phyloP scores from a whole-genome alignment of 176 grass and related monocot species.

The Zea mays region DNA sequence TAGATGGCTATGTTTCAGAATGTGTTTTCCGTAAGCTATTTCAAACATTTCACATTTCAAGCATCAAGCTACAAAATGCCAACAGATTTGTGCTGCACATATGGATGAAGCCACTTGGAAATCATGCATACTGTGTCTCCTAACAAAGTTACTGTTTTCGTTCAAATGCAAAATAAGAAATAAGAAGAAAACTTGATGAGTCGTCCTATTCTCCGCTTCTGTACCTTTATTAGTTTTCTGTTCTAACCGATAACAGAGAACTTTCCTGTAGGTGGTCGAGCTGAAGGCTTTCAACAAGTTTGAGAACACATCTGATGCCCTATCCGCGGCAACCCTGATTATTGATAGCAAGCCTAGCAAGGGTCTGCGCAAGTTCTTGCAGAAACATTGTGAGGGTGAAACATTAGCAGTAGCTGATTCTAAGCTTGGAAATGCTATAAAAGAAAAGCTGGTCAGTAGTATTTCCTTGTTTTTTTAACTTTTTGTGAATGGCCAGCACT shows the following conservation, averaged over 20 bases:
- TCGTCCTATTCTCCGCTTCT: not conserved
- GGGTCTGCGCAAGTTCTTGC: conserved; percentile 68
- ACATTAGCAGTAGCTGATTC: conserved; percentile 79
- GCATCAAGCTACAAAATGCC: not conserved
- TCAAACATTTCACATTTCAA: not conserved
- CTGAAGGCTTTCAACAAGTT: conserved; percentile 93
- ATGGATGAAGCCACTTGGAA: not conserved
- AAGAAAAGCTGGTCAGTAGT: conserved; percentile 74
- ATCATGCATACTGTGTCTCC: not conserved
- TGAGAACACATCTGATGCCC: conserved; percentile 84
- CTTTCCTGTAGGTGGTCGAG: conserved; percentile 66
- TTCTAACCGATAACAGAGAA: not conserved
- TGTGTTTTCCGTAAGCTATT: not conserved
- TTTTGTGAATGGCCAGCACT: no score
- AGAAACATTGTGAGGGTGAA: conserved; percentile 76
- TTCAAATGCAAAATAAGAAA: not conserved
- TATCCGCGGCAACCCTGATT: conserved; percentile 61
- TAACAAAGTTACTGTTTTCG: not conserved
- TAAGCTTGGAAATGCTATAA: conserved; percentile 87
- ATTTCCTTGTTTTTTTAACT: not conserved
- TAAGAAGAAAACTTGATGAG: not conserved
- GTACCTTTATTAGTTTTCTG: not conserved
- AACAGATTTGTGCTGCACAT: not conserved
- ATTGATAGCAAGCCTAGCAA: conserved; percentile 81
- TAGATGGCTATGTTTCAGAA: not conserved